Conservation (phyloP, 495 filamentous ascomycete genomes). For the Pyrenopolyporus hunteri region DNA sequence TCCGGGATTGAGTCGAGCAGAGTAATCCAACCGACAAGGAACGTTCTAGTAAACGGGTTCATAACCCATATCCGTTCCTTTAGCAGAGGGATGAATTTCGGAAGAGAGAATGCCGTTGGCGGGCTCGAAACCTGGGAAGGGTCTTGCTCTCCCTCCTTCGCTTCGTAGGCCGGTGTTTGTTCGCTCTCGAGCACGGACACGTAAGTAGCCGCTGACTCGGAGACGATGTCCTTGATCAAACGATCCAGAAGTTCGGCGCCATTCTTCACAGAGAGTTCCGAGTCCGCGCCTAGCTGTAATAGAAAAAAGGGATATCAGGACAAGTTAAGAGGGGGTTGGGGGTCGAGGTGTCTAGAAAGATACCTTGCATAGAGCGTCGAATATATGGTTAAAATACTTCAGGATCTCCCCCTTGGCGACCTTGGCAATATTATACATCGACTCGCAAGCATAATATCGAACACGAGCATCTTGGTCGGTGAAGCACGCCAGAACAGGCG, state of each 20-base stretch:
- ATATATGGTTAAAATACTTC: constrained; percentile 96
- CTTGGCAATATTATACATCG: constrained; percentile 99
- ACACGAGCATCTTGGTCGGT: constrained; percentile 97
- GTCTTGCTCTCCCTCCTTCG: constrained; percentile 55
- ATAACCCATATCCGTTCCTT: constrained; percentile 91
- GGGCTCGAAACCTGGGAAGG: constrained; percentile 59
- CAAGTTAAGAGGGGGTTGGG: not conserved
- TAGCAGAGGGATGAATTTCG: constrained; percentile 88
- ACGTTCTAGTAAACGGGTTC: constrained; percentile 92
- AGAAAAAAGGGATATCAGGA: constrained; percentile 7
- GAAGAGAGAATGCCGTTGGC: constrained; percentile 91
- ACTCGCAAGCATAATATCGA: constrained; percentile 98
- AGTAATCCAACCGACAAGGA: constrained; percentile 95
- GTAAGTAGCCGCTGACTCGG: constrained; percentile 94
- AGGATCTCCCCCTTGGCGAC: constrained; percentile 97
- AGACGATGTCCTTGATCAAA: constrained; percentile 96
- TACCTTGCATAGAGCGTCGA: constrained; percentile 96
- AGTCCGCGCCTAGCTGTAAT: constrained; percentile 86
- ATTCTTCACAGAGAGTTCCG: constrained; percentile 97
- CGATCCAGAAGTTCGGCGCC: constrained; percentile 96
- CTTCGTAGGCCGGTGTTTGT: constrained; percentile 50
- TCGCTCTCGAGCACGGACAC: constrained; percentile 82
- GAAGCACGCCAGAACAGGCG: constrained; percentile 98
- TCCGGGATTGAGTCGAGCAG: constrained; percentile 96
- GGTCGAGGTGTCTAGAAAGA: constrained; percentile 17